Percentiles rank a stretch among this genome's conserved stretches.
These are phyloP conservation scores for Paramecium sexaurelia DNA, from an alignment of 73 alveolate genomes.

Conservation along the genomic window DNA sequence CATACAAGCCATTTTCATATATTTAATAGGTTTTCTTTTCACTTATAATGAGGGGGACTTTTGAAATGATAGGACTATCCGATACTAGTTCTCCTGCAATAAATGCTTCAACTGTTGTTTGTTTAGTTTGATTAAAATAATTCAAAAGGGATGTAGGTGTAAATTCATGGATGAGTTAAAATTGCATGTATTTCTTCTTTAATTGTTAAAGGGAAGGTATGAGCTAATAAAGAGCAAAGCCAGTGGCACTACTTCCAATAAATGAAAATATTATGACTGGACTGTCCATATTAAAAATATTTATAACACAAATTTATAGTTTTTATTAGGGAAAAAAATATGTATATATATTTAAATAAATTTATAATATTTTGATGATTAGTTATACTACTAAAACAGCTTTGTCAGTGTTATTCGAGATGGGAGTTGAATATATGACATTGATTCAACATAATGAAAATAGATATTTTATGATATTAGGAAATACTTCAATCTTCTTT, in stretches of 20 bases:
- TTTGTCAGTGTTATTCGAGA: not conserved
- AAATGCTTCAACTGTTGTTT: constrained; percentile 10
- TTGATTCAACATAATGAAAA: not conserved
- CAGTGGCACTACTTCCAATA: not conserved
- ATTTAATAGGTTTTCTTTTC: not conserved
- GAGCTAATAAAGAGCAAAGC: not conserved
- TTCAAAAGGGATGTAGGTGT: not conserved
- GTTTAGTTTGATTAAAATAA: not conserved
- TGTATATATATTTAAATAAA: too few species aligned
- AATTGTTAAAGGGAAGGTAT: not conserved
- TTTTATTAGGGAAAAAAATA: too few species aligned
- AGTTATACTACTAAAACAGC: not conserved
- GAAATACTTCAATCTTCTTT: constrained; percentile 9
- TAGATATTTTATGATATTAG: not conserved
- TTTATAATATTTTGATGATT: not conserved
- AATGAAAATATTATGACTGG: not conserved
- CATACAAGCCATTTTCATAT: not conserved
- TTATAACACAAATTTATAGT: not conserved
- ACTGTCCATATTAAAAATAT: not conserved
- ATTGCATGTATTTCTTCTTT: not conserved
- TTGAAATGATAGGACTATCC: not conserved
- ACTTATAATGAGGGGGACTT: not conserved
- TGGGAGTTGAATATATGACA: constrained; percentile 36
- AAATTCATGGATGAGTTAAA: not conserved
- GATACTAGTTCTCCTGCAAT: not conserved